Conservation (phyloP, 2,329 filamentous ascomycete genomes). For the Allantophomopsis lycopodina region DNA sequence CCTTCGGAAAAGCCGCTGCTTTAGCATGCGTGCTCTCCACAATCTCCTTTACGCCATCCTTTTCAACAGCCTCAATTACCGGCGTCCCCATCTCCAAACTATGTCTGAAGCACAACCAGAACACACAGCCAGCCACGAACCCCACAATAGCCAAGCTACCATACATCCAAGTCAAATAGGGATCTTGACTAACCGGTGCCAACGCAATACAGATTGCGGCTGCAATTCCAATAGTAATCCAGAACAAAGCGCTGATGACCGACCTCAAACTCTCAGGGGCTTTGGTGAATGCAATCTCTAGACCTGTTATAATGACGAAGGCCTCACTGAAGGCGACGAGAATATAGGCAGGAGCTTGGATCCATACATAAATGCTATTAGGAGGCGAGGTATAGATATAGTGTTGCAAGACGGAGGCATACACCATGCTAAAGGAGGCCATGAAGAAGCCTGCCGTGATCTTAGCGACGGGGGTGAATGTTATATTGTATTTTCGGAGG, state of each 20-base stretch:
- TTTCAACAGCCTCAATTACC: too few species aligned
- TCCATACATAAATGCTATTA: slow-evolving; percentile 27
- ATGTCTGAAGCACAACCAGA: not conserved
- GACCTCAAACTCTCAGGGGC: slow-evolving; percentile 43
- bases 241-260: slow-evolving; percentile 37
- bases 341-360: slow-evolving; percentile 32
- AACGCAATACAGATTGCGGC: slow-evolving; percentile 30
- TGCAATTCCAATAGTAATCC: slow-evolving; percentile 41
- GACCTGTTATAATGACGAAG: slow-evolving; percentile 35
- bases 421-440: slow-evolving; percentile 28
- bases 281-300: slow-evolving; percentile 48
- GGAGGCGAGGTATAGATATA: slow-evolving; percentile 2
- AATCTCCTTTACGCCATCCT: too few species aligned
- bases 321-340: slow-evolving; percentile 30
- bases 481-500: slow-evolving; percentile 36
- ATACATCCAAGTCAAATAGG: slow-evolving; percentile 44
- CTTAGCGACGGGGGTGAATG: slow-evolving; percentile 41
- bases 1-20: too few species aligned
- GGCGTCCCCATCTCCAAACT: too few species aligned
- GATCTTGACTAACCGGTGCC: slow-evolving; percentile 23
- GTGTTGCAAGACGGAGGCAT: slow-evolving; percentile 16
- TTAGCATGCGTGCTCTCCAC: too few species aligned
- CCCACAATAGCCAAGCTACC: slow-evolving; percentile 35
- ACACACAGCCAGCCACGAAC: slow-evolving; percentile 28
- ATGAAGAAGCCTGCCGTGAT: slow-evolving; percentile 36